These are phyloP conservation scores for Didymella pomorum DNA, from an alignment of 2,329 filamentous ascomycete species.

Conservation along the genomic window DNA sequence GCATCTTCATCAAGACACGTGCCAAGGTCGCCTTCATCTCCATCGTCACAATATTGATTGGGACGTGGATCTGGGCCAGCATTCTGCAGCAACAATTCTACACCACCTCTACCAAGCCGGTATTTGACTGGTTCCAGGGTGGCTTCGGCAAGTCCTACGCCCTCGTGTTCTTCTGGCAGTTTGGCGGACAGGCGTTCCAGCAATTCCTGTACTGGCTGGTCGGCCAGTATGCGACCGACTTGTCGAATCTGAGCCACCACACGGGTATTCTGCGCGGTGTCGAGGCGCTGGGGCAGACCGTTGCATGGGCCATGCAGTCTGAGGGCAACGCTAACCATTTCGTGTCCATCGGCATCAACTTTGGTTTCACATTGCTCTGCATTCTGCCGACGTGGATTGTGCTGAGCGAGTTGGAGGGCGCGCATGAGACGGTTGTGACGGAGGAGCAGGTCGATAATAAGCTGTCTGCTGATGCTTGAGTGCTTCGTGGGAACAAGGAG, in stretches of 20 bases:
- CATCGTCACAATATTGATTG: constrained; percentile 43
- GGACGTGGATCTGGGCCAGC: constrained; percentile 49
- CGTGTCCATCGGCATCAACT: constrained; percentile 48
- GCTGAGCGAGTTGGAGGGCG: constrained; percentile 41
- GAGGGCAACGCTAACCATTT: constrained; percentile 49
- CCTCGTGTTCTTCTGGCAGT: constrained; percentile 49
- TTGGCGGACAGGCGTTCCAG: constrained; percentile 49
- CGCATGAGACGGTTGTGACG: constrained; percentile 39
- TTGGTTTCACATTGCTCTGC: constrained; percentile 44
- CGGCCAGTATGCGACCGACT: constrained; percentile 47
- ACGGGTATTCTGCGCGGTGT: constrained; percentile 49
- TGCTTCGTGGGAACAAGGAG: not conserved
- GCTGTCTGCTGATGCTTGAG: constrained; percentile 7
- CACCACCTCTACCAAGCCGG: constrained; percentile 34
- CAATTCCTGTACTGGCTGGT: constrained; percentile 50
- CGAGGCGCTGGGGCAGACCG: constrained; percentile 47
- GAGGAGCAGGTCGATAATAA: constrained; percentile 29
- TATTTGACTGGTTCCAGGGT: constrained; percentile 47
- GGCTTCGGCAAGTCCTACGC: constrained; percentile 47
- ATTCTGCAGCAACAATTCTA: constrained; percentile 47
- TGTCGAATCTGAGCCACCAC: constrained; percentile 44
- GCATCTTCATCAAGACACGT: constrained; percentile 46
- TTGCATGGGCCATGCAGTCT: constrained; percentile 50
- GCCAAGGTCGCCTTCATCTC: constrained; percentile 39
- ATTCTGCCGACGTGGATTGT: constrained; percentile 47